Percentiles rank a stretch among this genome's conserved stretches.
Conservation (phyloP, 768 basidiomycete genomes). For the Floccularia luteovirens region DNA sequence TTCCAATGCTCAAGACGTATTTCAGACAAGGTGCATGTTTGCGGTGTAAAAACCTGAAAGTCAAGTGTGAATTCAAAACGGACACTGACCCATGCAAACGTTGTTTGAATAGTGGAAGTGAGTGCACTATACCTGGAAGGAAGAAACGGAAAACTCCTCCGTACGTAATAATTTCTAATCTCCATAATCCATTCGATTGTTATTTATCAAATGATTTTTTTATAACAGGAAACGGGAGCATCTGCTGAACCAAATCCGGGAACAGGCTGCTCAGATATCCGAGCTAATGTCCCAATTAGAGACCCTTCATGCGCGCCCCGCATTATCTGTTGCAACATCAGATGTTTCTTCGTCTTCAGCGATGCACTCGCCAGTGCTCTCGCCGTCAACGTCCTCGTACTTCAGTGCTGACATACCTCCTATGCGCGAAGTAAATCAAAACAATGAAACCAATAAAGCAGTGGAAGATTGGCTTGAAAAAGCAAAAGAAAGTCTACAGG, state of each 20-base stretch:
- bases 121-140: conserved; percentile 77
- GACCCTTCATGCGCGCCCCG: conserved; percentile 20
- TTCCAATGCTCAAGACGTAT: conserved; percentile 15
- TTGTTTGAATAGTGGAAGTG: conserved; percentile 61
- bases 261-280: conserved; percentile 67
- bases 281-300: conserved; percentile 67
- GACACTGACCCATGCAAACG: conserved; percentile 72
- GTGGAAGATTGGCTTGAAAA: conserved; percentile 74
- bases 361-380: conserved; percentile 28
- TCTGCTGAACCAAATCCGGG: conserved; percentile 68
- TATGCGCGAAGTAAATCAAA: conserved; percentile 6
- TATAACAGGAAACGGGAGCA: conserved; percentile 65
- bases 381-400: conserved; percentile 21
- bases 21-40: conserved; percentile 48
- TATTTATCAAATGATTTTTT: conserved; percentile 6
- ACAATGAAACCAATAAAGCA: conserved; percentile 32
- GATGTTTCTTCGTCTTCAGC: conserved; percentile 18
- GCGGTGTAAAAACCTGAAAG: conserved; percentile 63
- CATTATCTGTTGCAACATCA: conserved; percentile 10
- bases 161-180: conserved; percentile 31
- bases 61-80: conserved; percentile 69
- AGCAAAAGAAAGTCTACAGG: conserved; percentile 59
- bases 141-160: conserved; percentile 76
- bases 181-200: not conserved
- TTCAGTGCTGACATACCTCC: conserved; percentile 18